Conservation (phyloP, 192 early-diverging fungal genomes). For the Umbelopsis sp. region DNA sequence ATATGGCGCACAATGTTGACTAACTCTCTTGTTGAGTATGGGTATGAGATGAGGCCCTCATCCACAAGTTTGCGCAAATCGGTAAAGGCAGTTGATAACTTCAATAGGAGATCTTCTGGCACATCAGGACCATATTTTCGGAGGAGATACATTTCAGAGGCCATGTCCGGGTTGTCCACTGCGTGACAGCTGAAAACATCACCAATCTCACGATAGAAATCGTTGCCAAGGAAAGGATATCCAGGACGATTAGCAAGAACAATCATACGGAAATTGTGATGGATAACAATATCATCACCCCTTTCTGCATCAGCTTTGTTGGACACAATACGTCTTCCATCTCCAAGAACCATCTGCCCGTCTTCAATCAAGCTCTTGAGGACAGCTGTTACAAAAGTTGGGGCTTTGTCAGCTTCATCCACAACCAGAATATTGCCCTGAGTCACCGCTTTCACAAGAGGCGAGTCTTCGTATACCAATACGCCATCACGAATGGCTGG, state of each 20-base stretch:
- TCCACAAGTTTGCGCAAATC: conserved; percentile 73
- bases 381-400: conserved; percentile 75
- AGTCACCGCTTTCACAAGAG: conserved; percentile 54
- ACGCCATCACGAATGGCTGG: conserved; percentile 73
- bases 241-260: conserved; percentile 81
- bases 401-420: conserved; percentile 86
- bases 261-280: conserved; percentile 77
- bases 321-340: conserved; percentile 73
- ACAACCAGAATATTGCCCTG: conserved; percentile 66
- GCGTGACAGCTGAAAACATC: conserved; percentile 76
- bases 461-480: conserved; percentile 71
- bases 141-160: conserved; percentile 74
- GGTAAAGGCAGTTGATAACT: conserved; percentile 71
- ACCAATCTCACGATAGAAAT: conserved; percentile 82
- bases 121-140: conserved; percentile 73
- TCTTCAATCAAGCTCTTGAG: conserved; percentile 75
- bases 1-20: conserved; percentile 80
- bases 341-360: conserved; percentile 78
- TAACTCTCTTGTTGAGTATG: conserved; percentile 82
- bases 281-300: conserved; percentile 56
- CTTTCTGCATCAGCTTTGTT: conserved; percentile 45
- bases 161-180: conserved; percentile 78
- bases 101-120: conserved; percentile 62
- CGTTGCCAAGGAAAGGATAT: conserved; percentile 79
- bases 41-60: conserved; percentile 77